phyloP scores from a whole-genome alignment of 2,329 filamentous ascomycete species.

The Hypoxylon sp. region DNA sequence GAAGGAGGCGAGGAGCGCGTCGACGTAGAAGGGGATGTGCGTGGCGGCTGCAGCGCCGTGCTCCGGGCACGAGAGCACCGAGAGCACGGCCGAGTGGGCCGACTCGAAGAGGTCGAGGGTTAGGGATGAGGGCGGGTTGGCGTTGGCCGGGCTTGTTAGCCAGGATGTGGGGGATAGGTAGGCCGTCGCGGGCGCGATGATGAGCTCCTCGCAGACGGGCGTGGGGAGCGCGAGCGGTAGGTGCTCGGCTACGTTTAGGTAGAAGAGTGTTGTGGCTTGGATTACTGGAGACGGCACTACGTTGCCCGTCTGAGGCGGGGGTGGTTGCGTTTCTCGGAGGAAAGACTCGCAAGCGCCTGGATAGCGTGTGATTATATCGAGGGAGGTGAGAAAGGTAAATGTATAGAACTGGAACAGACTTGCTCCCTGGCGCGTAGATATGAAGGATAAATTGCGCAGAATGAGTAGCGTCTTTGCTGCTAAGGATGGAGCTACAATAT shows the following conservation, averaged over 20 bases:
- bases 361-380: constrained; percentile 84
- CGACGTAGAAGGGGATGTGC: constrained; percentile 85
- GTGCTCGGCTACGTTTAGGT: constrained; percentile 87
- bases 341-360: constrained; percentile 74
- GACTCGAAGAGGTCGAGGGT: constrained; percentile 81
- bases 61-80: constrained; percentile 82
- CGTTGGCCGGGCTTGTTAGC: constrained; percentile 46
- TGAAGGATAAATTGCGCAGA: constrained; percentile 83
- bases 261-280: constrained; percentile 84
- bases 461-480: constrained; percentile 78
- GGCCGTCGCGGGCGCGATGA: constrained; percentile 78
- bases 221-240: constrained; percentile 78
- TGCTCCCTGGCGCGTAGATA: constrained; percentile 79
- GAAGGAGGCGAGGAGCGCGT: constrained; percentile 83
- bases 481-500: constrained; percentile 67
- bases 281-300: constrained; percentile 72
- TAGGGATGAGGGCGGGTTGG: constrained; percentile 56
- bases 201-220: constrained; percentile 74
- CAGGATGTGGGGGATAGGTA: constrained; percentile 68
- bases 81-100: constrained; percentile 83
- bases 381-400: constrained; percentile 83
- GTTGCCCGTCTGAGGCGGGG: constrained; percentile 61
- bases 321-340: constrained; percentile 68
- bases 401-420: constrained; percentile 84
- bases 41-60: constrained; percentile 77